Evolutionary conservation across 768 basidiomycete genomes (phyloP).

Genomic region (Suillus lakei): DNA sequence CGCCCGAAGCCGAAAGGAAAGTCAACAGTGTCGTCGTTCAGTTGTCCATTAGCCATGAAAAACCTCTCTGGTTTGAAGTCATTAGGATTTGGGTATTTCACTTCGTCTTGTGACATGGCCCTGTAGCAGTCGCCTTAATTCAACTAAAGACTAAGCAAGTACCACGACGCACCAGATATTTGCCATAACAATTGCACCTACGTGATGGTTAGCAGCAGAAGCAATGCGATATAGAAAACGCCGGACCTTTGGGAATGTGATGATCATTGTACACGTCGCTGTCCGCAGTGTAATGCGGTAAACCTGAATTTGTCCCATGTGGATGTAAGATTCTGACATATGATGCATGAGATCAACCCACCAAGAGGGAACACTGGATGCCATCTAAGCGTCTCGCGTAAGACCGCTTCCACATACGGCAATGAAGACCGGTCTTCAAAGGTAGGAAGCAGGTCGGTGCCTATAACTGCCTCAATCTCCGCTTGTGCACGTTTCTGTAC

Average conservation of each 20-base stretch:
- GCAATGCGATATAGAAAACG: background rate
- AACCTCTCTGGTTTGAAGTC: conserved; percentile 37
- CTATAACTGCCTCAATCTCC: conserved; percentile 39
- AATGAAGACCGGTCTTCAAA: conserved; percentile 32
- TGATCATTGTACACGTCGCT: conserved; percentile 31
- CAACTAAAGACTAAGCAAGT: conserved; percentile 12
- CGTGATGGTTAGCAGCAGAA: conserved; percentile 20
- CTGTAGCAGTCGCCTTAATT: conserved; percentile 12
- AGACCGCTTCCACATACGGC: conserved; percentile 37
- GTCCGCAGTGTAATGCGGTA: conserved; percentile 32
- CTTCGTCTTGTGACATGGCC: conserved; percentile 35
- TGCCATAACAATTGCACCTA: conserved; percentile 35
- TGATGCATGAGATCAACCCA: conserved; percentile 10
- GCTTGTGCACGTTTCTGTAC: conserved; percentile 38
- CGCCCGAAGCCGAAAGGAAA: conserved; percentile 36
- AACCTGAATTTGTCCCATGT: conserved; percentile 19
- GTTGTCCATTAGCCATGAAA: conserved; percentile 25
- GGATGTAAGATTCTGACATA: background rate
- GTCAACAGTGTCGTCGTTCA: conserved; percentile 27
- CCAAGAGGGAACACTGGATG: conserved; percentile 38
- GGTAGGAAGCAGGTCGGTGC: conserved; percentile 30
- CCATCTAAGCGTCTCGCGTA: conserved; percentile 41
- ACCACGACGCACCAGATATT: conserved; percentile 30
- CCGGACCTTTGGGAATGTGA: conserved; percentile 31
- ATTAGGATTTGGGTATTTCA: conserved; percentile 28